Base-by-base conservation (phyloP, 2,329 filamentous ascomycete species). In the Penicillium sp. region DNA sequence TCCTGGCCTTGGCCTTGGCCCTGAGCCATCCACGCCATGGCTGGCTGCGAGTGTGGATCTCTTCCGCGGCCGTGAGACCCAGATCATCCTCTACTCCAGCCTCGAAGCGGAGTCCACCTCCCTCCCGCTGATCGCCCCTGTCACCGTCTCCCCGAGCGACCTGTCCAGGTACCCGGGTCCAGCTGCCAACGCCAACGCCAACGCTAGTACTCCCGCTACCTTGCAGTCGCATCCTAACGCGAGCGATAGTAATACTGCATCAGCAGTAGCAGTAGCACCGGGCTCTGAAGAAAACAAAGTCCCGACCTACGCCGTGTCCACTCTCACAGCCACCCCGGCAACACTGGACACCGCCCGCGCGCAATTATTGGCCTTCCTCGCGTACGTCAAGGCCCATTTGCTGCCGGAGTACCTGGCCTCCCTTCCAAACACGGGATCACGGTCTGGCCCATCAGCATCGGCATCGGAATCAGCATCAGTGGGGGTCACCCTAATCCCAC, bases 11-110 rank as follows among this genome's bases (percentile, higher is more conserved):
- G 45, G 22, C 8, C n/a, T n/a, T n/a, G 48, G 7, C 39, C 22
- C 51, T 54, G 38, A 43, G 20, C 42, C 47, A 22, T 55, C 59
- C 51, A 54, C 54, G 4, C 73, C 74, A 42, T 80, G 78, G 78
- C 68, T 79, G 41, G 74, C 71, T 54, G 76, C 75, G 7, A 70
- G 74, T 52, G 73, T 79, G 50, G 77, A 81, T 69, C 67, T 80
- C 5, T 69, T 68, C 54, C 63, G 67, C 17, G 70, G 75, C 31
- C 73, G 72, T 12, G 73, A 78, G 56, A 79, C 77, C n/a, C 78
- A 80, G 58, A 68, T 77, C 20, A 70, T 74, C 66, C 31, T 77
- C 17, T 81, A 77, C 58, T 78, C 75, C 25, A 78, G 73, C 55
- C 71, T 78, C 4, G 78, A 80, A 63, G 63, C 61, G 25, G 63